phyloP scores from a whole-genome alignment of 305 asterid species.

The Fraxinus dipetala region DNA sequence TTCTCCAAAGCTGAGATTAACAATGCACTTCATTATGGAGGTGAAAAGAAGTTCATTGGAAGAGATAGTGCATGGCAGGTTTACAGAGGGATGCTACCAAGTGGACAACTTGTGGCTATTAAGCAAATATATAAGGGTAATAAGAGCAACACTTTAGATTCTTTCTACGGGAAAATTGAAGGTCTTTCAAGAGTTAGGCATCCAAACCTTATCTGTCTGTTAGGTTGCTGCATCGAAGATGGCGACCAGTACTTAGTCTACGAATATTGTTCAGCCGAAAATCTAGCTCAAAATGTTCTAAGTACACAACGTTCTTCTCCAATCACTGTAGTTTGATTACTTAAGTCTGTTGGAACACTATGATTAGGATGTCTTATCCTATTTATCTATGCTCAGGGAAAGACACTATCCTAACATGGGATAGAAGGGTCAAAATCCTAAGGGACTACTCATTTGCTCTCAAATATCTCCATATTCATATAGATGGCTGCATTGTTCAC shows the following conservation, averaged over 20 bases:
- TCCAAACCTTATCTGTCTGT: conserved; percentile 67
- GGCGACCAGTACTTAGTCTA: conserved; percentile 70
- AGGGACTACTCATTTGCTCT: conserved; percentile 73
- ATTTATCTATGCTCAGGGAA: conserved; percentile 41
- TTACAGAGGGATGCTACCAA: conserved; percentile 70
- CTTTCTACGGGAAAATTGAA: conserved; percentile 61
- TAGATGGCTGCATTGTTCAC: conserved; percentile 75
- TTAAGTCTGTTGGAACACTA: neutral
- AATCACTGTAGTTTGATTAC: neutral
- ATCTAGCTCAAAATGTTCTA: conserved; percentile 65
- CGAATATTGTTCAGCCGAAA: conserved; percentile 69
- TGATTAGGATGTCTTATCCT: neutral
- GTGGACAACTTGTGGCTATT: conserved; percentile 81
- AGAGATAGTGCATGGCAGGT: conserved; percentile 80
- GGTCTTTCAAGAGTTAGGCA: conserved; percentile 73
- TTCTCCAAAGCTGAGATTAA: conserved; percentile 71
- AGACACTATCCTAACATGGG: conserved; percentile 59
- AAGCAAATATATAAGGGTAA: conserved; percentile 64
- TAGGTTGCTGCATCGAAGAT: conserved; percentile 71
- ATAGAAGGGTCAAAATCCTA: conserved; percentile 56
- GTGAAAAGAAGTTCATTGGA: conserved; percentile 53
- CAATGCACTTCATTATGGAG: conserved; percentile 48
- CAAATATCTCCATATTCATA: conserved; percentile 59
- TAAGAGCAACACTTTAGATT: conserved; percentile 60
- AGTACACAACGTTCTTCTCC: conserved; percentile 32